A percentile compares a stretch with the other conserved stretches of the same genome.
Evolutionary conservation across 805 yeast genomes (phyloP).

Genomic region (Candida montana): DNA sequence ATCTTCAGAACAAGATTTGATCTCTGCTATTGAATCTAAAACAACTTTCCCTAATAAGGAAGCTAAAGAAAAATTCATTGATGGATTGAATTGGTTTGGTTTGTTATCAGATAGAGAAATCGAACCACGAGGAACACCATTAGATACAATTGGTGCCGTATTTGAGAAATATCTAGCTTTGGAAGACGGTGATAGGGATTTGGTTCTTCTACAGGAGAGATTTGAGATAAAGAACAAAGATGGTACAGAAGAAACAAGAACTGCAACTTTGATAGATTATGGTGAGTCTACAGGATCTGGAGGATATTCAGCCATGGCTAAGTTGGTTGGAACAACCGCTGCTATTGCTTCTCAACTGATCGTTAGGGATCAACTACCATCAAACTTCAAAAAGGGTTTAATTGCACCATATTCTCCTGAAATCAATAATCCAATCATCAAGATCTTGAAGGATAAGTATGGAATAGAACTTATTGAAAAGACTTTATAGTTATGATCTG

Average conservation of each 20-base stretch:
- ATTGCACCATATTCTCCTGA: constrained; percentile 91
- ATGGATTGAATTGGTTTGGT: constrained; percentile 93
- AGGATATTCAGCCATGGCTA: constrained; percentile 98
- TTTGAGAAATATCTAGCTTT: constrained; percentile 94
- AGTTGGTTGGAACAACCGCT: constrained; percentile 96
- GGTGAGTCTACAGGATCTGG: constrained; percentile 80
- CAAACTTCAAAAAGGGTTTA: constrained; percentile 78
- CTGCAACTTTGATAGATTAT: constrained; percentile 90
- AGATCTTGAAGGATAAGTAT: constrained; percentile 84
- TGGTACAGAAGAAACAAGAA: constrained; percentile 85
- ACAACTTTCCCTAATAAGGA: constrained; percentile 76
- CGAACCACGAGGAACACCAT: constrained; percentile 88
- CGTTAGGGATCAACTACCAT: constrained; percentile 65
- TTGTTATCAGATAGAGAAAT: constrained; percentile 71
- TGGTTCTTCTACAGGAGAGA: constrained; percentile 94
- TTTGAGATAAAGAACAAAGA: constrained; percentile 97
- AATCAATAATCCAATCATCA: constrained; percentile 85
- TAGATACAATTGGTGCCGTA: constrained; percentile 95
- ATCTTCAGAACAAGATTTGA: constrained; percentile 62
- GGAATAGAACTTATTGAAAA: constrained; percentile 87
- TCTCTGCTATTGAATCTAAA: constrained; percentile 68
- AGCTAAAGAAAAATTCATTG: constrained; percentile 80
- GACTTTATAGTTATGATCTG: too few relatives aligned
- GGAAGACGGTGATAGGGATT: constrained; percentile 91
- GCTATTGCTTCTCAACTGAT: constrained; percentile 90